Evolutionary conservation across 495 filamentous ascomycete genomes (phyloP).

Genomic region (Cercophora samala): DNA sequence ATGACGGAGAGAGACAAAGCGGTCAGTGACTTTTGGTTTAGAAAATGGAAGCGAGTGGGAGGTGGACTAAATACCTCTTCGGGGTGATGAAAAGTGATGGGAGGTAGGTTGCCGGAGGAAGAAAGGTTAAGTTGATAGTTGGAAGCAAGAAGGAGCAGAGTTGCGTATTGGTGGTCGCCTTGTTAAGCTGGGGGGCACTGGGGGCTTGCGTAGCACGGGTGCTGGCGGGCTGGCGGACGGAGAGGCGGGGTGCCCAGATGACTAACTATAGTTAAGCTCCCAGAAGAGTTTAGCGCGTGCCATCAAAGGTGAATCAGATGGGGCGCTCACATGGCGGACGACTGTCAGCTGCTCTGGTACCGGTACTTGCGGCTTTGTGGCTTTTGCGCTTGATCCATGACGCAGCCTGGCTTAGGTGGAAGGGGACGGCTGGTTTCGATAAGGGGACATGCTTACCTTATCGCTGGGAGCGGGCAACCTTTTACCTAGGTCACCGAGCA

Average conservation of each 20-base stretch:
- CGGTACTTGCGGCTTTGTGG: background rate
- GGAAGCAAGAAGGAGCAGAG: slow-evolving; percentile 3
- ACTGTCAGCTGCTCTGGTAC: slow-evolving; percentile 10
- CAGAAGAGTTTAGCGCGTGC: slow-evolving; percentile 17
- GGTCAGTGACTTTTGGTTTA: background rate
- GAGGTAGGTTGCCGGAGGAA: slow-evolving; percentile 12
- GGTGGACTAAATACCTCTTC: slow-evolving; percentile 2
- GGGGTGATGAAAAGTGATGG: slow-evolving; percentile 9
- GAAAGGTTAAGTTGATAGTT: slow-evolving; percentile 15
- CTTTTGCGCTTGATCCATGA: slow-evolving; percentile 2
- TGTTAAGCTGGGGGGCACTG: slow-evolving; percentile 27
- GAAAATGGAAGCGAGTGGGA: slow-evolving; percentile 7
- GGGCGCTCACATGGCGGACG: slow-evolving; percentile 28
- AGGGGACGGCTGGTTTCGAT: no score
- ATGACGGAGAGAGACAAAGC: background rate
- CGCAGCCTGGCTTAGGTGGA: background rate
- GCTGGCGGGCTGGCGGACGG: slow-evolving; percentile 8
- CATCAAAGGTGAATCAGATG: slow-evolving; percentile 31
- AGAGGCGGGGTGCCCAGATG: slow-evolving; percentile 32
- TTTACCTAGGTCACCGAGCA: background rate
- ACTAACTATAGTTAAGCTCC: slow-evolving; percentile 23
- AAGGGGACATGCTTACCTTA: background rate
- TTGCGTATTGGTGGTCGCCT: slow-evolving; percentile 27
- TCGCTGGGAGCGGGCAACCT: background rate
- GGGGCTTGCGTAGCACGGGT: slow-evolving; percentile 12